Evolutionary conservation across 805 yeast genomes (phyloP).

Genomic region (Brettanomyces bruxellensis): DNA sequence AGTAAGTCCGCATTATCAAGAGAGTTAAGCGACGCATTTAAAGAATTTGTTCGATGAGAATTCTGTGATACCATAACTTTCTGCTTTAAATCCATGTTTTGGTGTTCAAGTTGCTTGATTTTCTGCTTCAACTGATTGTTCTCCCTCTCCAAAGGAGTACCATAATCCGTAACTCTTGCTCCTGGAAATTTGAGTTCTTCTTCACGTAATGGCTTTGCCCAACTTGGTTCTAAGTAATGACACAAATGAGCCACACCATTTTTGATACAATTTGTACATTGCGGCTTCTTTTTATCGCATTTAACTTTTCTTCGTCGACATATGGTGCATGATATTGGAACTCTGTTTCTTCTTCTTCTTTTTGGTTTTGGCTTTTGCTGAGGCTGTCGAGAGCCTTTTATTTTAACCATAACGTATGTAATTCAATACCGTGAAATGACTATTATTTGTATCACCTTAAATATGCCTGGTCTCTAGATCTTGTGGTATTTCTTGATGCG

Average conservation of each 20-base stretch:
- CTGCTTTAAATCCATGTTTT: constrained; percentile 14
- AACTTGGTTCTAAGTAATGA: constrained; percentile 48
- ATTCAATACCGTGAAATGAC: too few species aligned
- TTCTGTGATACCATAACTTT: background rate
- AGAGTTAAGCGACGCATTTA: constrained; percentile 6
- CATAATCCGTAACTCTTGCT: constrained; percentile 9
- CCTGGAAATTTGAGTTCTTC: constrained; percentile 21
- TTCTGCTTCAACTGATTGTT: constrained; percentile 17
- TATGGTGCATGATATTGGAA: constrained; percentile 31
- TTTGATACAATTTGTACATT: constrained; percentile 46
- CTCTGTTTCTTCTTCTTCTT: constrained; percentile 28
- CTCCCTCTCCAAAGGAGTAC: constrained; percentile 8
- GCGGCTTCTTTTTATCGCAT: constrained; percentile 40
- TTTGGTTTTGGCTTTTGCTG: constrained; percentile 7
- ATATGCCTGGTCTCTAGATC: too few species aligned
- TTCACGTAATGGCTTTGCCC: constrained; percentile 41
- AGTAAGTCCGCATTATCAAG: constrained; percentile 20
- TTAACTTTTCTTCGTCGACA: constrained; percentile 31
- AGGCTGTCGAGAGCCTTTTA: background rate
- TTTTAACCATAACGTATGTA: background rate
- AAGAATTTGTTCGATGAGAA: background rate
- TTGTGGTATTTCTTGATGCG: too few species aligned
- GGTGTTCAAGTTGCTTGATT: constrained; percentile 22
- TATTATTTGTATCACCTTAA: too few species aligned
- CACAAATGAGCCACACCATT: constrained; percentile 52